Conservation (phyloP, 208 protist genomes). For the Leishmania tarentolae region DNA sequence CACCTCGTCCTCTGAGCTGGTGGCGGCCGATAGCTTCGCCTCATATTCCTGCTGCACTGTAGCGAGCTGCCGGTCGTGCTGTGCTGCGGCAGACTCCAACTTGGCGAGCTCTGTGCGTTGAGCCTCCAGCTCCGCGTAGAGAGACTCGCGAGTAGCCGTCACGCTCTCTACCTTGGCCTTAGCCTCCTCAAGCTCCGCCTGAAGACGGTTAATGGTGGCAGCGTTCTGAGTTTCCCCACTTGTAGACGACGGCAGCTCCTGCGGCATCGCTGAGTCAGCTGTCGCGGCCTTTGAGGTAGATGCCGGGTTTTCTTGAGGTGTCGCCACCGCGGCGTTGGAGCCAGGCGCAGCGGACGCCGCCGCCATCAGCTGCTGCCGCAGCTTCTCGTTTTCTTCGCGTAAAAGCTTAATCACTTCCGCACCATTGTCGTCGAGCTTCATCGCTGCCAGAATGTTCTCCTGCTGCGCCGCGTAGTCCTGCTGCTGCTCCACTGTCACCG, state of each 20-base stretch:
- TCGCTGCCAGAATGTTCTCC: constrained; percentile 48
- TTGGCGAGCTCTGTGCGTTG: constrained; percentile 48
- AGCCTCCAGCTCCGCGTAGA: constrained; percentile 63
- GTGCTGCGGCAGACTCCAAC: constrained; percentile 40
- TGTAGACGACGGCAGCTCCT: constrained; percentile 1
- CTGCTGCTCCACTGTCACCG: background rate
- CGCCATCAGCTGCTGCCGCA: constrained; percentile 30
- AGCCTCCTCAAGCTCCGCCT: constrained; percentile 63
- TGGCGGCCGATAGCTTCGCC: constrained; percentile 40
- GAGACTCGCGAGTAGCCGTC: constrained; percentile 37
- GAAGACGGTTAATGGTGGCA: constrained; percentile 9
- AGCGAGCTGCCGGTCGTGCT: constrained; percentile 49
- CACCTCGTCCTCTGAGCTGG: constrained; percentile 40
- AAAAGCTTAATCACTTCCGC: constrained; percentile 42
- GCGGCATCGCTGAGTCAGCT: constrained; percentile 9
- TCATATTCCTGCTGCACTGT: constrained; percentile 64
- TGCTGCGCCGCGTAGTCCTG: background rate
- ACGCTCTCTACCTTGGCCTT: constrained; percentile 32
- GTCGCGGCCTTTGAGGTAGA: background rate
- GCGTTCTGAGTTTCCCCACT: background rate
- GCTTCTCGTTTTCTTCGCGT: constrained; percentile 46
- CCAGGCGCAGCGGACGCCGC: background rate
- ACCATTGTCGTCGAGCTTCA: constrained; percentile 57
- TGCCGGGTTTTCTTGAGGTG: background rate
- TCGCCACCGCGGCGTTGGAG: background rate